These are phyloP conservation scores for Paraurostyla sp. DNA, from an alignment of 73 alveolate species.

Conservation along the genomic window DNA sequence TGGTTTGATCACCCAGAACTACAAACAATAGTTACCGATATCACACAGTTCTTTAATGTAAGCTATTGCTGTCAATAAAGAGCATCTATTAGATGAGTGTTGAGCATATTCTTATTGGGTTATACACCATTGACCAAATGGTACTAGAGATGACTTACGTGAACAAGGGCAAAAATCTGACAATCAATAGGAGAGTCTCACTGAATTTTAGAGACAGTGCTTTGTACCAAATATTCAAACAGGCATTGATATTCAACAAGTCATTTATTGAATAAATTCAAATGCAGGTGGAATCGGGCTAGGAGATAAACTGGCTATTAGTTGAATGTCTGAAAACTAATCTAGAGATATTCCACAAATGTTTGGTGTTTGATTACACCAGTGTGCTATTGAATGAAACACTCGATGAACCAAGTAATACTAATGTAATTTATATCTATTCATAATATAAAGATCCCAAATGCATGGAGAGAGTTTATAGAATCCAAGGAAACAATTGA, in stretches of 20 bases:
- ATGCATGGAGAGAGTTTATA: constrained; percentile 63
- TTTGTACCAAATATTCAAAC: constrained; percentile 52
- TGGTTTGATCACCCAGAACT: constrained; percentile 73
- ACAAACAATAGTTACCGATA: constrained; percentile 44
- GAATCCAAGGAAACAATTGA: constrained; percentile 34
- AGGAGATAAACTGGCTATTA: constrained; percentile 39
- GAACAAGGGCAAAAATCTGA: constrained; percentile 71
- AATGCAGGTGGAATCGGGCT: not conserved
- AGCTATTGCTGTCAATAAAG: not conserved
- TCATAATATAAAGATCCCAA: constrained; percentile 31
- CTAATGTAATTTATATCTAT: constrained; percentile 19
- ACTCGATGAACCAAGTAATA: constrained; percentile 62
- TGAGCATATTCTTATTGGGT: constrained; percentile 59
- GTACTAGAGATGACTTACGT: constrained; percentile 73
- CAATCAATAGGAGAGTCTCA: constrained; percentile 66
- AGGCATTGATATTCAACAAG: constrained; percentile 36
- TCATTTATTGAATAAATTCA: constrained; percentile 26
- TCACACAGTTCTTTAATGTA: constrained; percentile 30
- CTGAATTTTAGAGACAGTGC: constrained; percentile 69
- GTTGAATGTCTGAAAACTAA: constrained; percentile 43
- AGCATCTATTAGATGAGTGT: constrained; percentile 17
- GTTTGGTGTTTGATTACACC: constrained; percentile 67
- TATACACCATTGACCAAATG: constrained; percentile 60
- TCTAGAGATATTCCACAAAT: constrained; percentile 48
- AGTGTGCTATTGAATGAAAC: constrained; percentile 76